phyloP scores from a whole-genome alignment of 192 early-diverging fungal genomes.

The Backusella liffmaniae region DNA sequence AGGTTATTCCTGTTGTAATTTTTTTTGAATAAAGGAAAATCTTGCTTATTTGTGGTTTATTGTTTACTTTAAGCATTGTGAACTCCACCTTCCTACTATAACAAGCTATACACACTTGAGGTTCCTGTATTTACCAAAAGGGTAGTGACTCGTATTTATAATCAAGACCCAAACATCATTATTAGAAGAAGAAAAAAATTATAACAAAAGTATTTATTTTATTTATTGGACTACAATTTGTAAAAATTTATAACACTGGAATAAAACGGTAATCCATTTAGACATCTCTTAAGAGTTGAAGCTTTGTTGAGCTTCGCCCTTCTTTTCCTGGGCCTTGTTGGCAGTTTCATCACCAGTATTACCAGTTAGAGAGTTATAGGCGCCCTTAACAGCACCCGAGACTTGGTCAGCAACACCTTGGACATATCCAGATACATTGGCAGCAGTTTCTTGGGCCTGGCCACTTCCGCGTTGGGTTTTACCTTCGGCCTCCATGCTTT shows the following conservation, averaged over 20 bases:
- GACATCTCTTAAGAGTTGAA: background rate
- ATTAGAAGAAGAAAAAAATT: too few relatives aligned
- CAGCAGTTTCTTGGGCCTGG: constrained; percentile 24
- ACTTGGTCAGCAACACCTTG: constrained; percentile 31
- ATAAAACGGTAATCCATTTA: background rate
- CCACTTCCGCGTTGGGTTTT: constrained; percentile 30
- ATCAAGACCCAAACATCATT: too few relatives aligned
- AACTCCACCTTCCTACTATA: too few relatives aligned
- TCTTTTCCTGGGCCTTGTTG: constrained; percentile 9
- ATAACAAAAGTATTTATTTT: background rate
- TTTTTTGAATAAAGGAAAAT: too few relatives aligned
- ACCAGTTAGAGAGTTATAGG: constrained; percentile 20
- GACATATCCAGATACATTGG: constrained; percentile 22
- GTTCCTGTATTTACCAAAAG: too few relatives aligned
- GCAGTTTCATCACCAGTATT: constrained; percentile 9
- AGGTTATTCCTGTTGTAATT: background rate
- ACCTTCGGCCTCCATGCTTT: constrained; percentile 32
- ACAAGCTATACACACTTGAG: too few relatives aligned
- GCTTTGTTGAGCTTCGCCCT: constrained; percentile 18
- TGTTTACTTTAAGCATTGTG: too few relatives aligned
- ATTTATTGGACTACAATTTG: background rate
- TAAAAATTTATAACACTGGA: background rate
- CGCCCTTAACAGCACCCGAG: constrained; percentile 28
- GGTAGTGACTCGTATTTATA: too few relatives aligned
- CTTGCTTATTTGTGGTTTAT: too few relatives aligned